Conservation (phyloP, 2,329 filamentous ascomycete genomes). For the Phialophora verrucosa region DNA sequence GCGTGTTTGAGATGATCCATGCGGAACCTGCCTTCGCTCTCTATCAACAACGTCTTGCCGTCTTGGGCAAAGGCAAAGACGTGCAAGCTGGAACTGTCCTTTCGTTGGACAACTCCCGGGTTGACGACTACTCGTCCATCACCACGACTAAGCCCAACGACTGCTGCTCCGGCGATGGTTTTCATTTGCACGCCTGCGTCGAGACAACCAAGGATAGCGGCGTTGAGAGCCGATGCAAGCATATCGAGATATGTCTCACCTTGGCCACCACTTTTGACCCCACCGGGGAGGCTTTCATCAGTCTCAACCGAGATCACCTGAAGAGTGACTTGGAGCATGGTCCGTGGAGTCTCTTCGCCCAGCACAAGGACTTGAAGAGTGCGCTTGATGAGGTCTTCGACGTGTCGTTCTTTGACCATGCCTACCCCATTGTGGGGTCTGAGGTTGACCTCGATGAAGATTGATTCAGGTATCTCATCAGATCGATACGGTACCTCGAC, state of each 20-base stretch:
- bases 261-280: conserved; percentile 38
- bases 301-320: conserved; percentile 46
- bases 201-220: conserved; percentile 76
- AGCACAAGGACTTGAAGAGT: conserved; percentile 49
- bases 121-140: conserved; percentile 57
- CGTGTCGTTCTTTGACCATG: conserved; percentile 81
- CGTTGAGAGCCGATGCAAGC: conserved; percentile 81
- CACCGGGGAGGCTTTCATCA: conserved; percentile 41
- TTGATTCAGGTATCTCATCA: conserved; percentile 91
- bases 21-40: conserved; percentile 81
- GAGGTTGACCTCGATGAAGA: conserved; percentile 85
- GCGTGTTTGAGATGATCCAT: conserved; percentile 76
- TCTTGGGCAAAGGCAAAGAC: conserved; percentile 81
- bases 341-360: conserved; percentile 51
- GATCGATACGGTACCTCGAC: conserved; percentile 80
- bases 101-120: conserved; percentile 68
- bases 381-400: conserved; percentile 64
- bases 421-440: conserved; percentile 84
- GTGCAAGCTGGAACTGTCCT: conserved; percentile 73
- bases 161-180: conserved; percentile 69
- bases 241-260: conserved; percentile 69
- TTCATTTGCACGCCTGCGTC: conserved; percentile 82
- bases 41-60: conserved; percentile 73
- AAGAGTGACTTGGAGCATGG: conserved; percentile 52
- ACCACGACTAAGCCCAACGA: conserved; percentile 63